Evolutionary conservation across 139 green algal species (phyloP).

Genomic region (Closterium sp.): DNA sequence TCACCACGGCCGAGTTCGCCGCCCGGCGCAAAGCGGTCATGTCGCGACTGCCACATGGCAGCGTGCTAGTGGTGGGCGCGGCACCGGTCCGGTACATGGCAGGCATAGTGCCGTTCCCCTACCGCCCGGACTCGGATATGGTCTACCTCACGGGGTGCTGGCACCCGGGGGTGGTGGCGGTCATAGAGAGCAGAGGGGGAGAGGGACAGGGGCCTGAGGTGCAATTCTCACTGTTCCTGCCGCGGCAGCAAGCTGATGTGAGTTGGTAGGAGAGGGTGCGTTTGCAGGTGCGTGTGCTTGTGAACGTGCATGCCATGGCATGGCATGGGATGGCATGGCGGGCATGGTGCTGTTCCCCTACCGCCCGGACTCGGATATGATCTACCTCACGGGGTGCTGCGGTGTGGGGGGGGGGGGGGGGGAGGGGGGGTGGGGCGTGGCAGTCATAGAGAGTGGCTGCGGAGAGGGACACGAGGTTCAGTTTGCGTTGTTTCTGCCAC

Average conservation of each 20-base stretch:
- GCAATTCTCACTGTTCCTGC: conserved; percentile 23
- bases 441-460: no score
- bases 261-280: neutral
- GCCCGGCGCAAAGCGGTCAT: conserved; percentile 58
- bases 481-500: neutral
- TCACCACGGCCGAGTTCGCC: conserved; percentile 62
- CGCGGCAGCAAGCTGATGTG: neutral
- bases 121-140: conserved; percentile 79
- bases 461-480: neutral
- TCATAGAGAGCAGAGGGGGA: conserved; percentile 17
- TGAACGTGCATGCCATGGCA: neutral
- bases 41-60: conserved; percentile 59
- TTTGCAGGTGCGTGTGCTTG: no score
- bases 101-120: conserved; percentile 82
- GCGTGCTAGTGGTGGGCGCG: conserved; percentile 68
- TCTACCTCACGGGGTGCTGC: conserved; percentile 81
- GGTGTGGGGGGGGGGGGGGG: neutral
- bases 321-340: conserved; percentile 57
- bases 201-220: neutral
- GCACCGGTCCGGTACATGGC: conserved; percentile 66
- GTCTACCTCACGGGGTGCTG: conserved; percentile 82
- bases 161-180: conserved; percentile 54
- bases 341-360: conserved; percentile 83
- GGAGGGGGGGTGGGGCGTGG: neutral
- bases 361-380: conserved; percentile 76